Evolutionary conservation across 768 basidiomycete species (phyloP).

Genomic region (Steccherinum ochraceum): DNA sequence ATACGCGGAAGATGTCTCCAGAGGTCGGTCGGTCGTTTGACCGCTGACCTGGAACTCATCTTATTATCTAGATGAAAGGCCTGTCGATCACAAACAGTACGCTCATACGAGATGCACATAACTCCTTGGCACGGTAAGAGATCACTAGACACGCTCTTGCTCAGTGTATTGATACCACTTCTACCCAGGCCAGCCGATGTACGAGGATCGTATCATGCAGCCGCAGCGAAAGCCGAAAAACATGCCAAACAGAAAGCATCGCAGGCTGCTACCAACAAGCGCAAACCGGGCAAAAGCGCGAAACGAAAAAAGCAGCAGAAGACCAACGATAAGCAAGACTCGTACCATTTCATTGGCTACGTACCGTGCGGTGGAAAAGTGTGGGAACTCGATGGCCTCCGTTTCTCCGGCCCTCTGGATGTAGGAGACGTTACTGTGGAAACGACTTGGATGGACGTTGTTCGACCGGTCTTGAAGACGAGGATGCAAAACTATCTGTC

Average conservation of each 20-base stretch:
- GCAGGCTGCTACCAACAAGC: constrained; percentile 25
- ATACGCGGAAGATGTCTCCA: constrained; percentile 51
- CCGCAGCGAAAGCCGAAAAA: constrained; percentile 40
- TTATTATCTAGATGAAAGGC: constrained; percentile 48
- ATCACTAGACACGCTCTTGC: neutral
- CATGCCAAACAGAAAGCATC: constrained; percentile 32
- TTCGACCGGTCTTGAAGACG: constrained; percentile 50
- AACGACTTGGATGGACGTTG: constrained; percentile 51
- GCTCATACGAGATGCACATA: constrained; percentile 49
- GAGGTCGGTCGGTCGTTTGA: constrained; percentile 34
- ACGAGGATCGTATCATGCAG: constrained; percentile 42
- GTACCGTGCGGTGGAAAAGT: constrained; percentile 57
- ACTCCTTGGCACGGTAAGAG: constrained; percentile 51
- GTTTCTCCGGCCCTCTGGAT: constrained; percentile 49
- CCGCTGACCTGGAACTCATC: neutral
- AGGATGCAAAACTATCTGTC: constrained; percentile 49
- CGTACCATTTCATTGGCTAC: constrained; percentile 62
- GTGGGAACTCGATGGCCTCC: constrained; percentile 67
- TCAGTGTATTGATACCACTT: neutral
- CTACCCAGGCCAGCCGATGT: constrained; percentile 47
- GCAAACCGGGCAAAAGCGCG: constrained; percentile 11
- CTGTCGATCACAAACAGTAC: constrained; percentile 54
- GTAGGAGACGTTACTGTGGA: constrained; percentile 43
- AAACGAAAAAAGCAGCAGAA: constrained; percentile 18
- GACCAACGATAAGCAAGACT: constrained; percentile 35